Percentiles rank a stretch among this genome's conserved stretches.
These are phyloP conservation scores for Saccharomyces uvarum DNA, from an alignment of 1,139 yeast species.

Conservation along the genomic window DNA sequence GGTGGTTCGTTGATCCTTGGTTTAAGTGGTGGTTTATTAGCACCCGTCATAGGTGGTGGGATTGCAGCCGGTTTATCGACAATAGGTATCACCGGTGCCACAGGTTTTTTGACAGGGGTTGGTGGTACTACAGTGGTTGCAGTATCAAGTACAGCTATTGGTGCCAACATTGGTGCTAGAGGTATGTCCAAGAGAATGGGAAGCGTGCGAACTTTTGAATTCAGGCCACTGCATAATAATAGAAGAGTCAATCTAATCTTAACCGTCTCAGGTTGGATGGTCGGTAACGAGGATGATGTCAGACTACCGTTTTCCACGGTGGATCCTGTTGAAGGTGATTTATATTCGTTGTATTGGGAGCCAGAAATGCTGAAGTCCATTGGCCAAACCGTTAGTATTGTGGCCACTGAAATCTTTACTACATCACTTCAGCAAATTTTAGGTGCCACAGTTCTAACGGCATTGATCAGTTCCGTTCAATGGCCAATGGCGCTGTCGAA, in stretches of 20 bases:
- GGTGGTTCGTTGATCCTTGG: conserved; percentile 96
- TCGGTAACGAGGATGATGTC: conserved; percentile 90
- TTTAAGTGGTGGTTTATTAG: conserved; percentile 86
- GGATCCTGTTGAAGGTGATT: conserved; percentile 96
- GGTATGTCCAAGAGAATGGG: conserved; percentile 88
- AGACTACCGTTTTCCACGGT: conserved; percentile 92
- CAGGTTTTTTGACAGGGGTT: conserved; percentile 88
- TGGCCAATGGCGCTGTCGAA: conserved; percentile 88
- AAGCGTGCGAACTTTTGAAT: conserved; percentile 87
- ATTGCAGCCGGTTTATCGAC: conserved; percentile 95
- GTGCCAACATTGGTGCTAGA: conserved; percentile 77
- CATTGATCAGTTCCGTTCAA: conserved; percentile 92
- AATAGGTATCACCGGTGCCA: conserved; percentile 85
- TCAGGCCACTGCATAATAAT: conserved; percentile 85
- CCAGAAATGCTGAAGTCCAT: conserved; percentile 94
- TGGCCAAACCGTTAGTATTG: conserved; percentile 90
- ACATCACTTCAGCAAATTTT: conserved; percentile 91
- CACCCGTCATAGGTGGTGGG: conserved; percentile 98
- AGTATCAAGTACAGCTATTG: conserved; percentile 82
- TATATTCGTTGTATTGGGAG: conserved; percentile 89
- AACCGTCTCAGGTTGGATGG: conserved; percentile 98
- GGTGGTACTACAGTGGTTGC: conserved; percentile 96
- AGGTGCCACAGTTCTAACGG: conserved; percentile 86
- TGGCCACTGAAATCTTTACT: conserved; percentile 88
- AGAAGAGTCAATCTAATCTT: conserved; percentile 78